Conservation (phyloP, 257 asterid genomes). For the Orobanche coerulescens region DNA sequence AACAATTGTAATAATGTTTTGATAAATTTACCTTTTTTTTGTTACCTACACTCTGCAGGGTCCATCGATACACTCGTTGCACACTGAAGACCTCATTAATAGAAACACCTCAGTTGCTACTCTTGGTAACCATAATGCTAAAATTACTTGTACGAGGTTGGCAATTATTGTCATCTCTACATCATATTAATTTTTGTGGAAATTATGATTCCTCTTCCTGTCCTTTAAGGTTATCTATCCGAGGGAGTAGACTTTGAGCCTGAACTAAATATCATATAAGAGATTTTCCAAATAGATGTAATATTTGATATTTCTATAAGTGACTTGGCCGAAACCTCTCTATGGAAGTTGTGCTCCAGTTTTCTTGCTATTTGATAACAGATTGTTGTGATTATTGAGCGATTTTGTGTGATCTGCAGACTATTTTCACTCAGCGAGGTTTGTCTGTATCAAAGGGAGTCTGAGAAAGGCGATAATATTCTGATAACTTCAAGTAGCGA, state of each 20-base stretch:
- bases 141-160: conserved; percentile 73
- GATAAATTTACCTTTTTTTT: conserved; percentile 1
- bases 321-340: background rate
- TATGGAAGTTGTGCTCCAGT: background rate
- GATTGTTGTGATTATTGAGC: conserved; percentile 8
- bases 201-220: background rate
- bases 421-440: conserved; percentile 43
- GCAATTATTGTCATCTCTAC: conserved; percentile 5
- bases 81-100: conserved; percentile 22
- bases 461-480: conserved; percentile 38
- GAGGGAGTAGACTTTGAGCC: background rate
- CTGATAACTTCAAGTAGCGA: conserved; percentile 72
- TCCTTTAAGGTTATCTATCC: background rate
- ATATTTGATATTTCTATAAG: background rate
- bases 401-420: conserved; percentile 33
- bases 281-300: conserved; percentile 11
- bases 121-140: conserved; percentile 51
- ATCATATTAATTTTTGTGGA: background rate
- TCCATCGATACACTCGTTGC: conserved; percentile 27
- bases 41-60: conserved; percentile 46
- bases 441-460: conserved; percentile 26
- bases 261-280: background rate
- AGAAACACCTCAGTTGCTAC: conserved; percentile 24
- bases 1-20: background rate
- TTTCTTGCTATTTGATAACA: background rate